These are phyloP conservation scores for Exophiala xenobiotica DNA, from an alignment of 2,329 filamentous ascomycete species.

Conservation along the genomic window DNA sequence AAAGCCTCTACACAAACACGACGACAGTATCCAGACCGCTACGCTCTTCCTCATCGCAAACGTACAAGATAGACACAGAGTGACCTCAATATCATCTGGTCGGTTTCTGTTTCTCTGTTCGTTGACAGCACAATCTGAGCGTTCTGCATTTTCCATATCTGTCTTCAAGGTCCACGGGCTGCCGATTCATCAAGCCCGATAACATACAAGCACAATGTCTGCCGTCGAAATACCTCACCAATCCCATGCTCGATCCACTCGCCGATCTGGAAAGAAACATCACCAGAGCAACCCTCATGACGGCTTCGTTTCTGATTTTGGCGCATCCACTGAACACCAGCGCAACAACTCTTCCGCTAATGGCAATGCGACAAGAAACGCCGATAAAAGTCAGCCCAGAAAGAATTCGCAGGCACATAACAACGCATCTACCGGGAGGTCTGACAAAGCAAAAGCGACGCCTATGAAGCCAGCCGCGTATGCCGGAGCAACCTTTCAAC, in stretches of 20 bases:
- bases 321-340: slow-evolving; percentile 9
- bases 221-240: slow-evolving; percentile 37
- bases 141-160: slow-evolving; percentile 33
- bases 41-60: slow-evolving; percentile 27
- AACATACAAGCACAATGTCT: slow-evolving; percentile 46
- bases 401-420: slow-evolving; percentile 35
- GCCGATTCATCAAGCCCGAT: slow-evolving; percentile 50
- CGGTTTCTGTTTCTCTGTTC: slow-evolving; percentile 7
- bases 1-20: slow-evolving; percentile 21
- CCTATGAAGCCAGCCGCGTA: slow-evolving; percentile 61
- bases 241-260: slow-evolving; percentile 38
- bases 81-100: slow-evolving; percentile 5
- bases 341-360: slow-evolving; percentile 16
- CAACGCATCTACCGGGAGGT: slow-evolving; percentile 33
- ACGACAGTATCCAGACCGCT: slow-evolving; percentile 21
- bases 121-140: slow-evolving; percentile 22
- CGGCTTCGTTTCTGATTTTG: slow-evolving; percentile 21
- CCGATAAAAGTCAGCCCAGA: slow-evolving; percentile 36
- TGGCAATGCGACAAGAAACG: slow-evolving; percentile 16
- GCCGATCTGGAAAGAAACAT: slow-evolving; percentile 48
- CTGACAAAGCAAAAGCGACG: slow-evolving; percentile 37
- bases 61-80: slow-evolving; percentile 28
- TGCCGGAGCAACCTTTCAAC: slow-evolving; percentile 91
- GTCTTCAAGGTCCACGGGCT: slow-evolving; percentile 39
- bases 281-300: slow-evolving; percentile 37